Evolutionary conservation across 2,329 filamentous ascomycete species (phyloP).

Genomic region (Exophiala sp.): DNA sequence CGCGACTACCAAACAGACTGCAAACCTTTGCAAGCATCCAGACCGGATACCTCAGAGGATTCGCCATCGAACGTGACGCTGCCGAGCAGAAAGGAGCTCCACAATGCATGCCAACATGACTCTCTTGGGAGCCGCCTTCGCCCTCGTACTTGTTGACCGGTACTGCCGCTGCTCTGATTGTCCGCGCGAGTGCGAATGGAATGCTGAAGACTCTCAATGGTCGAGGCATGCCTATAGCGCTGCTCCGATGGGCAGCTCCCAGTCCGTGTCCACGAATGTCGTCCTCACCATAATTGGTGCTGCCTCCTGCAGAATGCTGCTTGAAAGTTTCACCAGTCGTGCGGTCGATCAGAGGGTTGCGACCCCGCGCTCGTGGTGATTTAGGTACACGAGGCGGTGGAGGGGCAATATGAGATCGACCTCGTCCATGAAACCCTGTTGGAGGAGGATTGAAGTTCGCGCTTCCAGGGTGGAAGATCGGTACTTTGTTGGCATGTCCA

Average conservation of each 20-base stretch:
- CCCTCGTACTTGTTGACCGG: background rate
- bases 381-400: background rate
- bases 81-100: constrained; percentile 2
- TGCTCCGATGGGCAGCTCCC: background rate
- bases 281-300: too few species aligned
- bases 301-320: too few species aligned
- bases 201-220: background rate
- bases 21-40: constrained; percentile 1
- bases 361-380: background rate
- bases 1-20: background rate
- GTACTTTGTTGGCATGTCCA: background rate
- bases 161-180: background rate
- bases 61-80: background rate
- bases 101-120: background rate
- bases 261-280: too few species aligned
- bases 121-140: background rate
- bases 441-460: background rate
- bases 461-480: background rate
- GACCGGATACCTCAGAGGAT: constrained; percentile 1
- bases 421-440: background rate
- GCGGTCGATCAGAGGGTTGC: too few species aligned
- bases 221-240: background rate
- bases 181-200: background rate
- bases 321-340: too few species aligned
- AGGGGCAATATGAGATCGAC: background rate